A percentile compares a stretch with the other conserved stretches of the same genome.
phyloP scores from a whole-genome alignment of 2,329 filamentous ascomycete genomes.

The Herpotrichia juniperi region DNA sequence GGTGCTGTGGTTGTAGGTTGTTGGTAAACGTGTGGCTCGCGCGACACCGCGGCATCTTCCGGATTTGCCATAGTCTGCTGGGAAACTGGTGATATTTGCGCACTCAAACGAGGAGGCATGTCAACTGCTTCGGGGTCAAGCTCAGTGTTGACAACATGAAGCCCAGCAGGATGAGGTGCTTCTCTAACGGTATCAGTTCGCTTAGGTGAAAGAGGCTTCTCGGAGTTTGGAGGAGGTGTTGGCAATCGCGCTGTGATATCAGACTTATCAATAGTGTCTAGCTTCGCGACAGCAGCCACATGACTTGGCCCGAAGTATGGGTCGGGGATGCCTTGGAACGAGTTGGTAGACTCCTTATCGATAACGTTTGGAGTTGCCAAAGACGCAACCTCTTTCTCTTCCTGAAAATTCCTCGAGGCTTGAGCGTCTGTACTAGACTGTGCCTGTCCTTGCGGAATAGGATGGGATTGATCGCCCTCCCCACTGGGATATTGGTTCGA shows the following conservation, averaged over 20 bases:
- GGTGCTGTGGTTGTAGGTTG: conserved; percentile 11
- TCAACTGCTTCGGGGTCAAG: conserved; percentile 45
- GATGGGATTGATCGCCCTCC: conserved; percentile 28
- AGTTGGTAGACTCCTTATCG: conserved; percentile 23
- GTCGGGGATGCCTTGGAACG: conserved; percentile 24
- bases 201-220: conserved; percentile 18
- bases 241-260: conserved; percentile 19
- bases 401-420: conserved; percentile 13
- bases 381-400: conserved; percentile 13
- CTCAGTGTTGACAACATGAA: conserved; percentile 53
- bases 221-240: conserved; percentile 21
- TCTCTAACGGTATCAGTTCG: conserved; percentile 15
- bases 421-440: conserved; percentile 13
- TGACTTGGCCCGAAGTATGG: conserved; percentile 37
- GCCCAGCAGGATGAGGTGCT: conserved; percentile 32
- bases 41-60: conserved; percentile 12
- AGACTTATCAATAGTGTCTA: conserved; percentile 25
- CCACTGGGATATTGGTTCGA: conserved; percentile 41
- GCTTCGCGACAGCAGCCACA: conserved; percentile 26
- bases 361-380: conserved; percentile 20
- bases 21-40: conserved; percentile 9
- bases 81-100: conserved; percentile 18
- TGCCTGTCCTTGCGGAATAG: conserved; percentile 13
- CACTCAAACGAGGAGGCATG: conserved; percentile 40
- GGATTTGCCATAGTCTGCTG: conserved; percentile 18